These are phyloP conservation scores for Cenchrus americanus DNA, from an alignment of 176 grass and related monocot species.

Conservation along the genomic window DNA sequence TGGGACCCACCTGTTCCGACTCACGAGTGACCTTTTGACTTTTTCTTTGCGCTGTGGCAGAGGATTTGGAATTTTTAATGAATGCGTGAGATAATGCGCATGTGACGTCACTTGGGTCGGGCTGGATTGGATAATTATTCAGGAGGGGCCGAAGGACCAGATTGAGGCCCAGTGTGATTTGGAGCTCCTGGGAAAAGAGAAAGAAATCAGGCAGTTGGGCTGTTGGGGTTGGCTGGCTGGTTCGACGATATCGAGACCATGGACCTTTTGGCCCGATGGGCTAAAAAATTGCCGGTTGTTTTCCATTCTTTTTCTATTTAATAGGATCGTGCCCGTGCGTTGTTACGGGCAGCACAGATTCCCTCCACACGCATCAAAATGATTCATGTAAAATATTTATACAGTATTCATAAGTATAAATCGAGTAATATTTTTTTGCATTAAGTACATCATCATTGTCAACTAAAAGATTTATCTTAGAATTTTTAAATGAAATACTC, in stretches of 20 bases:
- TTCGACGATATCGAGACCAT: neutral
- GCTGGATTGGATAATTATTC: neutral
- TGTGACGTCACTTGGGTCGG: neutral
- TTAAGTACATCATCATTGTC: too few relatives aligned
- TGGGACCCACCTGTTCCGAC: neutral
- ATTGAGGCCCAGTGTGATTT: neutral
- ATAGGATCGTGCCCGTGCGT: too few relatives aligned
- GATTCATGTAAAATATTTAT: too few relatives aligned
- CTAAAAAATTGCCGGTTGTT: neutral
- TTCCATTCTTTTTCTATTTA: too few relatives aligned
- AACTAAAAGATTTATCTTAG: too few relatives aligned
- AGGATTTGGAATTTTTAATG: slow-evolving; percentile 14
- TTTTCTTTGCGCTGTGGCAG: neutral
- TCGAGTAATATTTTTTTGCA: too few relatives aligned
- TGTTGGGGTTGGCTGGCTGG: neutral
- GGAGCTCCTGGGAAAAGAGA: neutral
- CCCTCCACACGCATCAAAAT: too few relatives aligned
- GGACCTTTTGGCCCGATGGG: neutral
- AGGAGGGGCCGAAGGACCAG: neutral
- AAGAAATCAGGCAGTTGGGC: neutral
- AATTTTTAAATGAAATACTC: too few relatives aligned
- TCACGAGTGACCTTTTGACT: neutral
- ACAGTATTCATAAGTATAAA: too few relatives aligned
- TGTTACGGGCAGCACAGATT: too few relatives aligned
- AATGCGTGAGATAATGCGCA: neutral